These are phyloP conservation scores for Fusarium xyrophilum DNA, from an alignment of 2,329 filamentous ascomycete species.

Conservation along the genomic window DNA sequence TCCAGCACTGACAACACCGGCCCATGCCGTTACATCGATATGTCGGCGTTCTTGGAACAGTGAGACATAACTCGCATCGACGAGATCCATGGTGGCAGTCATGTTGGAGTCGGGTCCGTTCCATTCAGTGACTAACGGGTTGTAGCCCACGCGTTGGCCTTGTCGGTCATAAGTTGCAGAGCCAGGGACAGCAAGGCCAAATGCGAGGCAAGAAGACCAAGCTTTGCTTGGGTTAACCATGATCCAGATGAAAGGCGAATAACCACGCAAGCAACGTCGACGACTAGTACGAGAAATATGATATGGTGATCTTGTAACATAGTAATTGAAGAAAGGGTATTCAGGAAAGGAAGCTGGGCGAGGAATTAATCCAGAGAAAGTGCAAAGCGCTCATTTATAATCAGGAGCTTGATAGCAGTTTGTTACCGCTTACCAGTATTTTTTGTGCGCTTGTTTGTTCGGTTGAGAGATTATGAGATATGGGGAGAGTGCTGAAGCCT, in stretches of 20 bases:
- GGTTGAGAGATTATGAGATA: background rate
- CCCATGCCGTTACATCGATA: background rate
- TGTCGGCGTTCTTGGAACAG: background rate
- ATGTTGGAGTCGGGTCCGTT: background rate
- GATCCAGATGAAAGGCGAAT: background rate
- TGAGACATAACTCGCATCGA: background rate
- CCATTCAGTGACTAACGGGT: background rate
- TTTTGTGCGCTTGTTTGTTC: accelerated
- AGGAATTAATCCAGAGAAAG: background rate
- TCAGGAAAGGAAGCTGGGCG: background rate
- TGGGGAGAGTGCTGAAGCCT: background rate
- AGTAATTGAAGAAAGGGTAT: accelerated
- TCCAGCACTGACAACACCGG: background rate
- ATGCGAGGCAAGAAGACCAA: background rate
- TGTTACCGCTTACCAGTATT: accelerated
- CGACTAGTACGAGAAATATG: background rate
- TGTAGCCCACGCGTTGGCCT: background rate
- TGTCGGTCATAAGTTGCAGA: background rate
- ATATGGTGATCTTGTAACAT: background rate
- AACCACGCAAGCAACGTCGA: background rate
- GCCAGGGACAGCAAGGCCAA: background rate
- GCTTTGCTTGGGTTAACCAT: constrained; percentile 1
- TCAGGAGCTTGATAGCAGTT: background rate
- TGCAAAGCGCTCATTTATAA: background rate
- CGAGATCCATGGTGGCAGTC: background rate